These are phyloP conservation scores for Peniophora sp. DNA, from an alignment of 1,284 basidiomycete species.

Conservation along the genomic window DNA sequence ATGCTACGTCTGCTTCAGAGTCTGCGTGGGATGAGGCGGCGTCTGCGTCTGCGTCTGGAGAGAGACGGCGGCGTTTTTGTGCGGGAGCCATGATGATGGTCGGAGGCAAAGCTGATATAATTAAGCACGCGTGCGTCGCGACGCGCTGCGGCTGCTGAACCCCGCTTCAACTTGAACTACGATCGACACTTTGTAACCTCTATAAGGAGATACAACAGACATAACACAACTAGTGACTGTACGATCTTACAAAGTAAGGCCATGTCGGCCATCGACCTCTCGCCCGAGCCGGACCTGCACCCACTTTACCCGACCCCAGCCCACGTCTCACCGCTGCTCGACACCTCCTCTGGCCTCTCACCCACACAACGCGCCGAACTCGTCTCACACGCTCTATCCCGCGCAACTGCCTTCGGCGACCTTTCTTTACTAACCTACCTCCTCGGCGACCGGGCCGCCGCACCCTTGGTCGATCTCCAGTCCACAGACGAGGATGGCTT, in stretches of 20 bases:
- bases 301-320: conserved; percentile 64
- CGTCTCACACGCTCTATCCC: conserved; percentile 60
- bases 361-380: conserved; percentile 61
- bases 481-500: conserved; percentile 79
- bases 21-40: conserved; percentile 10
- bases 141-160: not conserved
- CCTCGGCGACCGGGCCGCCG: conserved; percentile 63
- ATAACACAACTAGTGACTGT: not conserved
- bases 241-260: conserved; percentile 1
- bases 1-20: conserved; percentile 4
- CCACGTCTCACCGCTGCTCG: conserved; percentile 56
- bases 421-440: conserved; percentile 63
- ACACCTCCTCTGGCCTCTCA: conserved; percentile 56
- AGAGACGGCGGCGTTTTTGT: conserved; percentile 14
- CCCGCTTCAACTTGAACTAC: too few species aligned
- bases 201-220: not conserved
- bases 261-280: conserved; percentile 34
- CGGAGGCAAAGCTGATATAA: conserved; percentile 1
- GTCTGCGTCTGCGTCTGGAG: conserved; percentile 17
- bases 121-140: not conserved
- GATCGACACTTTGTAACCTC: not conserved
- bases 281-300: conserved; percentile 68
- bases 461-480: conserved; percentile 58
- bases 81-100: conserved; percentile 17
- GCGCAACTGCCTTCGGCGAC: conserved; percentile 72